Evolutionary conservation across 306 rosid genomes (phyloP).

Genomic region (Castanea sativa): DNA sequence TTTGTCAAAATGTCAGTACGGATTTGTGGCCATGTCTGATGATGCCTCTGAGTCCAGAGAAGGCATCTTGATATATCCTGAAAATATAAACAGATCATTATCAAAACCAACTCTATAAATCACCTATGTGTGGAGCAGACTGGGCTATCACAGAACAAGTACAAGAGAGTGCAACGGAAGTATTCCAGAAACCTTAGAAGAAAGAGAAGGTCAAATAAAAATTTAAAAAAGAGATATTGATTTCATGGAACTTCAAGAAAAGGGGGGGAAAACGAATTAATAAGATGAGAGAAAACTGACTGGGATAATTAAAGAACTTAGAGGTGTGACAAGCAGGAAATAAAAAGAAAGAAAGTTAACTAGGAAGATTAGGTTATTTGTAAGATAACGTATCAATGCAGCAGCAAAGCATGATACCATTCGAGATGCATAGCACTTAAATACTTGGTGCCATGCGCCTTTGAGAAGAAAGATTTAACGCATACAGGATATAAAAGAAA

Average conservation of each 20-base stretch:
- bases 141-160: neutral
- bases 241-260: neutral
- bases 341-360: neutral
- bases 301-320: neutral
- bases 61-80: slow-evolving; percentile 95
- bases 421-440: neutral
- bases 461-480: neutral
- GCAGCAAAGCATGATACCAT: neutral
- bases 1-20: slow-evolving; percentile 79
- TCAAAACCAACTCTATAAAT: neutral
- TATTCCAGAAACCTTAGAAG: neutral
- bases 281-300: neutral
- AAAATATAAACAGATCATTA: slow-evolving; percentile 14
- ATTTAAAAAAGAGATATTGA: neutral
- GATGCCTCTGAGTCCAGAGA: slow-evolving; percentile 97
- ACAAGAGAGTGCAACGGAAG: neutral
- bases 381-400: neutral
- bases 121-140: neutral
- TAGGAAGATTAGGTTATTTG: neutral
- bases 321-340: neutral
- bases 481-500: neutral
- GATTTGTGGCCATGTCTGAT: slow-evolving; percentile 94
- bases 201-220: neutral
- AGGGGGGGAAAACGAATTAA: neutral
- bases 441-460: neutral